These are phyloP conservation scores for Eucalyptus curtisii DNA, from an alignment of 345 rosid species.

Conservation along the genomic window DNA sequence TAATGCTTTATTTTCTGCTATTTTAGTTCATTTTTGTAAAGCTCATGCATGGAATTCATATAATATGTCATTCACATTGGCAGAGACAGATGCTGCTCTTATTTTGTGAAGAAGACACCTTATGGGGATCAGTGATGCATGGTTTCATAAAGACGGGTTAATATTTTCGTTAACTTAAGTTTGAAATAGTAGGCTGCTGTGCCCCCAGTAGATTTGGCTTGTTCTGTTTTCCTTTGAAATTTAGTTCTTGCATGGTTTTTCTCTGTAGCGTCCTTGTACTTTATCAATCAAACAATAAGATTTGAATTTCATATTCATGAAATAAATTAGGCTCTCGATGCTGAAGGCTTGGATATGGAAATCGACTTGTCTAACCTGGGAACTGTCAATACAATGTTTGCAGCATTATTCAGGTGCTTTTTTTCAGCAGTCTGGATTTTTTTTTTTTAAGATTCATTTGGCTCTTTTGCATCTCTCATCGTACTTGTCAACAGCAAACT, in stretches of 20 bases:
- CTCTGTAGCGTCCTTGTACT: neutral
- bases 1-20: neutral
- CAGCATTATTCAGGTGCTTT: slow-evolving; percentile 88
- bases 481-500: slow-evolving; percentile 53
- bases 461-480: neutral
- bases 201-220: neutral
- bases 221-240: neutral
- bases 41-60: neutral
- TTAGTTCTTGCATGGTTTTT: neutral
- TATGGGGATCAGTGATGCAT: neutral
- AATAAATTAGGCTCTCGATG: slow-evolving; percentile 68
- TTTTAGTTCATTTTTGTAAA: neutral
- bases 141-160: neutral
- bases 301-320: neutral
- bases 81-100: neutral
- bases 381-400: slow-evolving; percentile 97
- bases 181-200: neutral
- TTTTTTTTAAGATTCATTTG: neutral
- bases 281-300: neutral
- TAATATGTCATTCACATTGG: neutral
- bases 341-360: slow-evolving; percentile 93
- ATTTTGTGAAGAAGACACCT: neutral
- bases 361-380: slow-evolving; percentile 96
- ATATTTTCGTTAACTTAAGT: neutral
- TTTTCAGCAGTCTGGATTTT: neutral